Percentiles rank a stretch among this genome's conserved stretches.
Evolutionary conservation across 331 rosid genomes (phyloP).

Genomic region (Pyrus hybrid): DNA sequence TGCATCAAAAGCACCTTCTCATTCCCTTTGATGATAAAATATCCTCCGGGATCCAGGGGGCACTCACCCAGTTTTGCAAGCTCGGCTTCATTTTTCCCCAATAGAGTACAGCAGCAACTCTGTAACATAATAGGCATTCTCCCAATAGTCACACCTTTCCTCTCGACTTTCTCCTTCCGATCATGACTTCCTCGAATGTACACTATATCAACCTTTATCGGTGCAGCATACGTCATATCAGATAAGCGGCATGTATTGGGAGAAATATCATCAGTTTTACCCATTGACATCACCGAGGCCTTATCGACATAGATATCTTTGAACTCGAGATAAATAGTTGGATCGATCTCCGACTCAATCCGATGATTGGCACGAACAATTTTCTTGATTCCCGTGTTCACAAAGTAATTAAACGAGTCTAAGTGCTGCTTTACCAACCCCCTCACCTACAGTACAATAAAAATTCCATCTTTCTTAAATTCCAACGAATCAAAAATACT

Average conservation of each 20-base stretch:
- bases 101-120: slow-evolving; percentile 65
- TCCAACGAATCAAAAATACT: neutral
- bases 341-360: slow-evolving; percentile 29
- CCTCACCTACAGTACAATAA: slow-evolving; percentile 43
- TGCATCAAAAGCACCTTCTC: slow-evolving; percentile 97
- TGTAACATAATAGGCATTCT: slow-evolving; percentile 89
- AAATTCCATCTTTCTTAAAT: neutral
- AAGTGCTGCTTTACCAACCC: slow-evolving; percentile 92
- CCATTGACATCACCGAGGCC: slow-evolving; percentile 47
- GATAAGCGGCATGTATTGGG: slow-evolving; percentile 83
- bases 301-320: slow-evolving; percentile 50
- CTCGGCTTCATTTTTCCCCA: slow-evolving; percentile 71
- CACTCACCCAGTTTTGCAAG: slow-evolving; percentile 91
- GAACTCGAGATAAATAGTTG: slow-evolving; percentile 57
- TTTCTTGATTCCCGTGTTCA: slow-evolving; percentile 56
- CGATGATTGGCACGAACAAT: slow-evolving; percentile 62
- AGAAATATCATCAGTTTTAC: slow-evolving; percentile 30
- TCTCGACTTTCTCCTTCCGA: slow-evolving; percentile 15
- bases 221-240: slow-evolving; percentile 85
- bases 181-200: slow-evolving; percentile 48
- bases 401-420: slow-evolving; percentile 88
- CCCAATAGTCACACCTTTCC: slow-evolving; percentile 53
- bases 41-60: slow-evolving; percentile 99
- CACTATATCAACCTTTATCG: slow-evolving; percentile 65
- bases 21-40: slow-evolving; percentile 85